A percentile compares a stretch with the other conserved stretches of the same genome.
phyloP scores from a whole-genome alignment of 1,284 basidiomycete species.

The Grifola frondosa region DNA sequence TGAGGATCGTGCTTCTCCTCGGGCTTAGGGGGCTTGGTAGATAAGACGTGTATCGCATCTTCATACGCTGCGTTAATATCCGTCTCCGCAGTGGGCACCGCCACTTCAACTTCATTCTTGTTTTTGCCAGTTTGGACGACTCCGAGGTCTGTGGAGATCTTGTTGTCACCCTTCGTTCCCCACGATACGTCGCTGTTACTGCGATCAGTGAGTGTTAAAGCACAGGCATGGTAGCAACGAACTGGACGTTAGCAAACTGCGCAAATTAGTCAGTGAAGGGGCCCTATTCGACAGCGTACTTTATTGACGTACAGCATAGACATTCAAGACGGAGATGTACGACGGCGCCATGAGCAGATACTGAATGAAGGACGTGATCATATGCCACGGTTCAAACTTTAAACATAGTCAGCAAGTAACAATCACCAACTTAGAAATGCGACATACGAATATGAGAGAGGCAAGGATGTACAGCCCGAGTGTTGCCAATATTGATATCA shows the following conservation, averaged over 20 bases:
- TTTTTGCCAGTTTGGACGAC: slow-evolving; percentile 62
- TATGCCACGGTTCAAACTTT: slow-evolving; percentile 88
- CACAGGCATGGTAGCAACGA: slow-evolving; percentile 23
- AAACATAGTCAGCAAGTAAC: slow-evolving; percentile 8
- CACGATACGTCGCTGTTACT: slow-evolving; percentile 68
- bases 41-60: slow-evolving; percentile 78
- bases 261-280: slow-evolving; percentile 13
- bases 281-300: slow-evolving; percentile 9
- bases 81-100: slow-evolving; percentile 77
- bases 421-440: background rate
- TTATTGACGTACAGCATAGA: slow-evolving; percentile 67
- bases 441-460: slow-evolving; percentile 79
- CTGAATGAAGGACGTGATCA: slow-evolving; percentile 93
- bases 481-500: slow-evolving; percentile 84
- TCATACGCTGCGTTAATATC: slow-evolving; percentile 88
- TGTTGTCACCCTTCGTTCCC: slow-evolving; percentile 93
- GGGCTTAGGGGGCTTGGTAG: slow-evolving; percentile 71
- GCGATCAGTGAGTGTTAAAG: slow-evolving; percentile 5
- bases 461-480: slow-evolving; percentile 82
- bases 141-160: slow-evolving; percentile 79
- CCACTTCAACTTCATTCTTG: slow-evolving; percentile 78
- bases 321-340: slow-evolving; percentile 89
- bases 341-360: slow-evolving; percentile 91
- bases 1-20: slow-evolving; percentile 61
- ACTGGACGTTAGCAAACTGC: slow-evolving; percentile 85